Conservation (phyloP, 73 alveolate species). For the Paramecium tetraurelia region DNA sequence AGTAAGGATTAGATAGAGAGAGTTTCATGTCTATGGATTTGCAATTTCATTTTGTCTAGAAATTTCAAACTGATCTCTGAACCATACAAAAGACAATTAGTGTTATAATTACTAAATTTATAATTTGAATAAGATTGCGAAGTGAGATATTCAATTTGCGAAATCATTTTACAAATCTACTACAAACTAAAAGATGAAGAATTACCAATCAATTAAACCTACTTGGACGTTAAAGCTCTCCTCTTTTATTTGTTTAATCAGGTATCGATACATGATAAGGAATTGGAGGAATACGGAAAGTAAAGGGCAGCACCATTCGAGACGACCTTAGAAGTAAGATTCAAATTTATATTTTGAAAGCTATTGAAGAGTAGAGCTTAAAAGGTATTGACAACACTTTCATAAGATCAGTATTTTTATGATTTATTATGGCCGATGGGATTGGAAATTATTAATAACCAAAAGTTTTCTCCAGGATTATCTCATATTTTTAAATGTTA, state of each 20-base stretch:
- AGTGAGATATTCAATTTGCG: conserved; percentile 50
- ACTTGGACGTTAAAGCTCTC: conserved; percentile 33
- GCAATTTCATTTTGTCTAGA: conserved; percentile 47
- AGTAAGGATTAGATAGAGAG: conserved; percentile 48
- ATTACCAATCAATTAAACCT: not conserved
- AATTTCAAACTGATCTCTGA: conserved; percentile 44
- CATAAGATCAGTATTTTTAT: not conserved
- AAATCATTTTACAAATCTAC: conserved; percentile 38
- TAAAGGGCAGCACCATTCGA: conserved; percentile 41
- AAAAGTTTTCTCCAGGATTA: conserved; percentile 38
- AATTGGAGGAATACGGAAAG: conserved; percentile 53
- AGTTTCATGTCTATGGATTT: conserved; percentile 57
- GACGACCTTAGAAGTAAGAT: conserved; percentile 38
- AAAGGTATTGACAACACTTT: conserved; percentile 20
- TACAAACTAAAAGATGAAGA: conserved; percentile 36
- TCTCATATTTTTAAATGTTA: conserved; percentile 26
- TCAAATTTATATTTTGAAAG: not conserved
- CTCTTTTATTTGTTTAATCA: conserved; percentile 43
- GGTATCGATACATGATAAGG: conserved; percentile 59
- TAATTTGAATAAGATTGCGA: conserved; percentile 55
- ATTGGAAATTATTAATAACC: not conserved
- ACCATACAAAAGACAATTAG: conserved; percentile 45
- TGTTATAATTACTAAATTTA: conserved; percentile 23
- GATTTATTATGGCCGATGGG: conserved; percentile 55
- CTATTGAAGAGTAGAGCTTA: conserved; percentile 50